Percentiles rank a stretch among this genome's conserved stretches.
These are phyloP conservation scores for Fusarium tuaranense DNA, from an alignment of 2,329 filamentous ascomycete species.

Conservation along the genomic window DNA sequence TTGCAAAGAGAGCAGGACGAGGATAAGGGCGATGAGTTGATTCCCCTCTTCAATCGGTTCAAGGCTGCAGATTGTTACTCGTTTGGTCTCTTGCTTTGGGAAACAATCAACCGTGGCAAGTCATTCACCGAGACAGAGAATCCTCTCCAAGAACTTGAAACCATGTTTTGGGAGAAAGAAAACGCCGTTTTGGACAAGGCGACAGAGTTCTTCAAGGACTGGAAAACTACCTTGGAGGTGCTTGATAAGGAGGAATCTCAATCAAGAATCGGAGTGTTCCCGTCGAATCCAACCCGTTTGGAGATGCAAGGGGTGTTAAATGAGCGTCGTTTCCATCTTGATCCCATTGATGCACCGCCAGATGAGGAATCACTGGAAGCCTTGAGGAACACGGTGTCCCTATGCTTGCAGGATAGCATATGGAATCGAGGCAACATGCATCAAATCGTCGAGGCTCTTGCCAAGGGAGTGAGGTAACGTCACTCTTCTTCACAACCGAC, in stretches of 20 bases:
- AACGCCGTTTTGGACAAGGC: neutral
- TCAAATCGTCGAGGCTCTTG: constrained; percentile 1
- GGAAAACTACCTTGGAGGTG: neutral
- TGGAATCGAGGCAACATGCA: constrained; percentile 4
- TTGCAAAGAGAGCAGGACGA: neutral
- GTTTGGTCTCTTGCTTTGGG: constrained; percentile 9
- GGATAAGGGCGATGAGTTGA: neutral
- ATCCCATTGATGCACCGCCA: constrained; percentile 1
- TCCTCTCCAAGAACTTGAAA: neutral
- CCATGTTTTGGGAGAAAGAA: neutral
- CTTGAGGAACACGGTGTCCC: neutral
- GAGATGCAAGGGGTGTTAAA: neutral
- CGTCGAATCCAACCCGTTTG: constrained; percentile 1
- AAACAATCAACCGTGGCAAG: constrained; percentile 3
- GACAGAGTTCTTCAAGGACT: neutral
- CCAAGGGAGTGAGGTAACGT: neutral
- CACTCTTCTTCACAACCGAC: neutral
- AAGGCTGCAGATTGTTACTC: constrained; percentile 11
- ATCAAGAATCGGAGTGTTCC: neutral
- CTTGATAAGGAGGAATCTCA: neutral
- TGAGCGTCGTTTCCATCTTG: neutral
- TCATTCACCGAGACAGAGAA: constrained; percentile 1
- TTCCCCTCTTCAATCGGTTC: neutral
- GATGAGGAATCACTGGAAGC: constrained; percentile 1
- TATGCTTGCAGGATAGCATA: constrained; percentile 3